Base-by-base conservation (phyloP, 1,139 yeast species). In the Scheffersomyces segobiensis region DNA sequence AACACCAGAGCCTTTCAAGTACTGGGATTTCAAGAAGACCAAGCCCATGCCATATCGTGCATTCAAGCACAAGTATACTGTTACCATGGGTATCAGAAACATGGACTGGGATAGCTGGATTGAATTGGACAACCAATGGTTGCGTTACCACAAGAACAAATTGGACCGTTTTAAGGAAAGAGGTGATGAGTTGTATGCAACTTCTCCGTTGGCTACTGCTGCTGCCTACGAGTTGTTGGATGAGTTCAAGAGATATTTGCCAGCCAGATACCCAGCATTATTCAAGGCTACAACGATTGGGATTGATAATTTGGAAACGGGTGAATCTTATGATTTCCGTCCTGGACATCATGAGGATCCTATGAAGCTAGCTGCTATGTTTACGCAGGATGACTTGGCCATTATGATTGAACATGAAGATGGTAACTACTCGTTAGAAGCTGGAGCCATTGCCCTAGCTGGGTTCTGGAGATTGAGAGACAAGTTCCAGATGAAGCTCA, bases 371-470 rank as follows among this genome's bases (percentile, higher is more conserved):
- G 86, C 86, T 10, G 82, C 88, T 3, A 78, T 80, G 63, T 75
- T 87, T 68, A 71, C 83, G n/a, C 91, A 87, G 70, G 91, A 87
- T 69, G 91, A 87, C 69, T 69, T 87, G 57, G 91, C 91, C 1
- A 77, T 87, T 22, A 85, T 87, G 88, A 72, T 86, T 58, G 91
- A 87, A 66, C 77, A 79, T 57, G 78, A 77, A 49, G 78, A 84
- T 50, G 90, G 89, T 6, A 78, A 80, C 55, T 87, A 86, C 66
- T 74, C 76, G 51, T 75, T 87, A 55, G 84, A 82, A 64, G 86
- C 84, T 26, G 91, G 90, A 1, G 84, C 88, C 5, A 83, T 87
- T 54, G 75, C 85, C 64, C 75, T 87, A 53, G 88, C 91, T 2
- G 88, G 89, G 0, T 84, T 85, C 68, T 87, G 90, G 90, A 78